Base-by-base conservation (phyloP, 192 early-diverging fungal species). In the Lunasporangiospora selenospora region DNA sequence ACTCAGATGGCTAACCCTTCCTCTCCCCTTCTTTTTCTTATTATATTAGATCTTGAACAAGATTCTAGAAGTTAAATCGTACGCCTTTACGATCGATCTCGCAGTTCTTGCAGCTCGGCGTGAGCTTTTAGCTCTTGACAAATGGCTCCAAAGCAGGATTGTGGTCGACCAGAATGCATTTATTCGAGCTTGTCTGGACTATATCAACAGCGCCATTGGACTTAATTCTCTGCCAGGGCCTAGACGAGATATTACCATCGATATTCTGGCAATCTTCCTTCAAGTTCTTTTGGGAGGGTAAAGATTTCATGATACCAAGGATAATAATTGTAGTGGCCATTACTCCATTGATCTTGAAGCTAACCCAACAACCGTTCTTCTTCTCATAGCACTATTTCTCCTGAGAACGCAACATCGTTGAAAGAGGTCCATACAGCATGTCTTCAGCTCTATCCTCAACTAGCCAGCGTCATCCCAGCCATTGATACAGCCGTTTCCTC, bases 81-180 rank as follows among this genome's bases (percentile, higher is more conserved):
- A 81, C 49, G 62, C 70, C 2, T 94, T 95, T 67, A 54, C 89
- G 0, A 90, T 95, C 44, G 93, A 94, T 48, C 61, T 95, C 18
- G 92, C 92, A 26, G 84, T 90, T 1, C 75, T 95, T 12, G 92
- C 93, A 4, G 88, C 88, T 3, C 80, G 91, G 7, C 76, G 90
- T 24, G 90, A 93, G 54, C 90, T 87, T 45, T 64, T 95, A 4
- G 93, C 91, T 52, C 61, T 95, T 2, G 93, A 94, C 58, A 93
- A 92, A 66, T 95, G 92, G 92, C 66, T 95, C 9, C 84, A 81
- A 53, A 92, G 92, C 42, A 87, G 88, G 27, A 81, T 94, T 11
- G 47, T 62, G 7, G 80, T 86, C 6, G 80, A 86, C 33, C 81
- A 86, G n/a, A 85, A 88, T 37, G 29, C 65, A 11, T 95, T 95